Base-by-base conservation (phyloP, 345 rosid species). In the Clarkia xantiana region DNA sequence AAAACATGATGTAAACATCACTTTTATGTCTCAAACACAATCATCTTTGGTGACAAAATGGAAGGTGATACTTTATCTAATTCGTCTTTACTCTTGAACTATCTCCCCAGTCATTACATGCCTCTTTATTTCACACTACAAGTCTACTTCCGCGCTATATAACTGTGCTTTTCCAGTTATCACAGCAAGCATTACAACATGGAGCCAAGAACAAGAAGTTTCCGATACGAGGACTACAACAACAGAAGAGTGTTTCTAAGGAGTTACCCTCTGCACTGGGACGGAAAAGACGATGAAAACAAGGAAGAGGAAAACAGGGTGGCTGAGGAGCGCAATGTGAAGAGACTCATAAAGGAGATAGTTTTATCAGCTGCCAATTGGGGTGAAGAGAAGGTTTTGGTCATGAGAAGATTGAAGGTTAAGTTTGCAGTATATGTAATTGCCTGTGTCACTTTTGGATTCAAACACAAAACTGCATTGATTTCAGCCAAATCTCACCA, bases 241-340 rank as follows among this genome's bases (percentile, higher is more conserved):
- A 59, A 49, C 57, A 66, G 71, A 57, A 62, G 81, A 53, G 71
- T 42, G 49, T 80, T 77, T 49, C 55, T 80, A 58, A 64, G 75
- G 62, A 80, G 83, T 63, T 80, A 75, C 58, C 83, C 87, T 55
- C 81, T 74, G 59, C 53, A 60, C 20, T 59, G 58, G 72, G 71
- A 47, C 45, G 62, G 55, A 20, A 71, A 66, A 57, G 78, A 60
- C 0, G 58, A 56, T 22, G 64, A 13, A 42, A 40, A 51, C 17
- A 45, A 57, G 0, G 54, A 69, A 15, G 63, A 67, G 54, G 58
- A 7, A 0, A 53, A 10, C 40, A 43, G 38, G 16, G 50, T 45
- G 44, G 44, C 34, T 25, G 40, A 25, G 36, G 45, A 44, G 42
- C 61, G 46, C 38, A 47, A 36, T 11, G 36, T 41, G 52, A 67